Evolutionary conservation across 768 basidiomycete species (phyloP).

Genomic region (Amanita thiersii): DNA sequence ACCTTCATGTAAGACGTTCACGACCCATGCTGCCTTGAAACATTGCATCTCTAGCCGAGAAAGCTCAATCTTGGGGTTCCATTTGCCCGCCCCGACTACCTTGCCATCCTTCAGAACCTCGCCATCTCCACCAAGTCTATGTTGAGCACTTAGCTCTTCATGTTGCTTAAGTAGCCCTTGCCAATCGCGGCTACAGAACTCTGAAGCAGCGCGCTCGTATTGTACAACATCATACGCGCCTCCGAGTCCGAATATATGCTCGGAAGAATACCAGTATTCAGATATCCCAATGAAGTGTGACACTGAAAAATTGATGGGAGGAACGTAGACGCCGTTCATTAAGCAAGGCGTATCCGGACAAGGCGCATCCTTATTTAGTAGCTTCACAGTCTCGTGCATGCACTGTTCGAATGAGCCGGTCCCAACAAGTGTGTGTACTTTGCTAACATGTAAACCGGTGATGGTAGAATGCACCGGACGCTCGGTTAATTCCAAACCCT

Average conservation of each 20-base stretch:
- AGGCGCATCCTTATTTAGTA: slow-evolving; percentile 79
- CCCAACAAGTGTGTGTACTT: slow-evolving; percentile 61
- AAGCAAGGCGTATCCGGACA: slow-evolving; percentile 84
- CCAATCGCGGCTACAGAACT: slow-evolving; percentile 84
- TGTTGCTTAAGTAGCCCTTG: slow-evolving; percentile 63
- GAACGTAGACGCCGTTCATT: slow-evolving; percentile 92
- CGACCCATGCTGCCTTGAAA: slow-evolving; percentile 99
- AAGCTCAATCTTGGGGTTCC: slow-evolving; percentile 71
- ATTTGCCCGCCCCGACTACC: slow-evolving; percentile 56
- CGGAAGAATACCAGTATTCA: slow-evolving; percentile 99
- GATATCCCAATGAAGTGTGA: slow-evolving; percentile 96
- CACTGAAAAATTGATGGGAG: slow-evolving; percentile 87
- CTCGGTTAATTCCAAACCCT: slow-evolving; percentile 56
- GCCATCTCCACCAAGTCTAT: slow-evolving; percentile 53
- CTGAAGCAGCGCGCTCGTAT: slow-evolving; percentile 86
- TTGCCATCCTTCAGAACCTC: slow-evolving; percentile 54
- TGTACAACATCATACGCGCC: slow-evolving; percentile 95
- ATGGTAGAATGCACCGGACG: slow-evolving; percentile 34
- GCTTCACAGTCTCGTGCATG: slow-evolving; percentile 56
- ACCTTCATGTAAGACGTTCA: slow-evolving; percentile 93
- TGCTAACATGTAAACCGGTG: slow-evolving; percentile 33
- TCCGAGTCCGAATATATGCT: slow-evolving; percentile 91
- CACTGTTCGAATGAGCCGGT: slow-evolving; percentile 90
- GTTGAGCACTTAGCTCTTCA: slow-evolving; percentile 37
- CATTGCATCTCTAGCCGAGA: slow-evolving; percentile 93